Percentiles rank a stretch among this genome's conserved stretches.
Conservation (phyloP, 192 early-diverging fungal genomes). For the Mortierella antarctica region DNA sequence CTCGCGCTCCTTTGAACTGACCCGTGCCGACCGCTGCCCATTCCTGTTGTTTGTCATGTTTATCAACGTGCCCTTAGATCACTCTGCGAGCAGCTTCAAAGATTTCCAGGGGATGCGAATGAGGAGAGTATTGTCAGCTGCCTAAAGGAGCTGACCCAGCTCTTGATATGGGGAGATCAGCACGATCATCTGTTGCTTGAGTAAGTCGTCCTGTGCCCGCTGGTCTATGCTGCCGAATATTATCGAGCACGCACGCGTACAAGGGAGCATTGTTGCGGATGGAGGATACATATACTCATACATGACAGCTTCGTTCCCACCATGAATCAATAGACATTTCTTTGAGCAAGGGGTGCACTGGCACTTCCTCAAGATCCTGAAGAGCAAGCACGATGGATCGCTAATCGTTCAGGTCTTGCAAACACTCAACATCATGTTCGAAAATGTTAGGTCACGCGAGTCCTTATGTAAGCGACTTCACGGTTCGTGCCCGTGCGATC, state of each 20-base stretch:
- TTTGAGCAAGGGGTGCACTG: constrained; percentile 53
- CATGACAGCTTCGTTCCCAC: not conserved
- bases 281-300: too few relatives aligned
- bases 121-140: constrained; percentile 45
- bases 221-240: not conserved
- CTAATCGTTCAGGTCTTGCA: constrained; percentile 57
- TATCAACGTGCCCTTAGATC: not conserved
- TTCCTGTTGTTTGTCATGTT: not conserved
- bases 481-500: not conserved
- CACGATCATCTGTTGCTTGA: constrained; percentile 42
- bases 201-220: constrained; percentile 14
- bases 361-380: constrained; percentile 50
- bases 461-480: constrained; percentile 54
- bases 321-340: constrained; percentile 36
- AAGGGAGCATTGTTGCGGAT: too few relatives aligned
- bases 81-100: constrained; percentile 41
- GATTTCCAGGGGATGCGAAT: constrained; percentile 41
- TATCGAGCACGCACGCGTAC: too few relatives aligned
- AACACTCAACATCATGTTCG: constrained; percentile 68
- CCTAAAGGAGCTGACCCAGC: constrained; percentile 55
- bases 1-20: not conserved
- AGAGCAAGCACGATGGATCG: constrained; percentile 44
- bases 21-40: not conserved
- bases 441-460: constrained; percentile 55
- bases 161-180: constrained; percentile 57